A percentile compares a stretch with the other conserved stretches of the same genome.
Evolutionary conservation across 1,139 yeast genomes (phyloP).

Genomic region (Scheffersomyces parashehatae): DNA sequence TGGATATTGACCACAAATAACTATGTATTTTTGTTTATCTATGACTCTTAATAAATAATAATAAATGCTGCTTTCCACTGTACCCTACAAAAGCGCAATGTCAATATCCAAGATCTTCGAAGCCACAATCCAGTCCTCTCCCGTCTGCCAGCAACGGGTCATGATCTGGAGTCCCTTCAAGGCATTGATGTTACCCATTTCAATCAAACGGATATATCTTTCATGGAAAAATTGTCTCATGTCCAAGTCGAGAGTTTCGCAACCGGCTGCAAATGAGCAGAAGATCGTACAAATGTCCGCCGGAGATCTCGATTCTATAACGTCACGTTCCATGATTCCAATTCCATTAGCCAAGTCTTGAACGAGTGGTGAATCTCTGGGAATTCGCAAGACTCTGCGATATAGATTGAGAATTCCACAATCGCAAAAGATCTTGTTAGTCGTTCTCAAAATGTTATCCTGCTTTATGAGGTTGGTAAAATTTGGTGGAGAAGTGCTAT

Average conservation of each 20-base stretch:
- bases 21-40: too few species aligned
- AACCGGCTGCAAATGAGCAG: slow-evolving; percentile 59
- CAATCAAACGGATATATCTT: slow-evolving; percentile 39
- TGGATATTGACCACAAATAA: too few species aligned
- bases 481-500: slow-evolving; percentile 14
- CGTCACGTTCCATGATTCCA: slow-evolving; percentile 29
- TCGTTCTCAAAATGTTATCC: slow-evolving; percentile 47
- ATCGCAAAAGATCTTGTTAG: slow-evolving; percentile 55
- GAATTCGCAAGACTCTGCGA: slow-evolving; percentile 52
- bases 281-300: slow-evolving; percentile 59
- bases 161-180: slow-evolving; percentile 48
- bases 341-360: slow-evolving; percentile 50
- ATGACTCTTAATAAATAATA: too few species aligned
- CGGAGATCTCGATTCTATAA: slow-evolving; percentile 47
- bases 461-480: slow-evolving; percentile 26
- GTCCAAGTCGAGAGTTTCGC: slow-evolving; percentile 48
- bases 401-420: slow-evolving; percentile 60
- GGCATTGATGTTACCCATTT: slow-evolving; percentile 53
- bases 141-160: slow-evolving; percentile 57
- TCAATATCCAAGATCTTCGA: slow-evolving; percentile 47
- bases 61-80: too few species aligned
- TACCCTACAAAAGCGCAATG: slow-evolving; percentile 41
- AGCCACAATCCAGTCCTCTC: slow-evolving; percentile 58
- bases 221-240: slow-evolving; percentile 35
- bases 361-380: slow-evolving; percentile 45